Base-by-base conservation (phyloP, 2,329 filamentous ascomycete genomes). In the Alternaria alternata region DNA sequence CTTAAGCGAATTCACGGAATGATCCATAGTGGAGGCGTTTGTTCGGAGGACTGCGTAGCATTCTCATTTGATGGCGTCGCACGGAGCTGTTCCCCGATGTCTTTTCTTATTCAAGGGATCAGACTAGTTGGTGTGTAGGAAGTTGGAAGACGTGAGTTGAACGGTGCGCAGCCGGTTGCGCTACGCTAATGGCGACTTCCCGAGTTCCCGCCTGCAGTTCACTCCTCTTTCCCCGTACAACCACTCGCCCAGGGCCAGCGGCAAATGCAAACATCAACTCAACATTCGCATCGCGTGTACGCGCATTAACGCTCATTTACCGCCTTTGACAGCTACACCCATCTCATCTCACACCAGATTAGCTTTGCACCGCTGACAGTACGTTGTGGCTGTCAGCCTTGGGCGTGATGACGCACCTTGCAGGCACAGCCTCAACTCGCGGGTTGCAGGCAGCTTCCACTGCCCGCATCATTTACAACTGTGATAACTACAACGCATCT, bases 271-370 rank as follows among this genome's bases (percentile, higher is more conserved):
- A 49, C 32, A 26, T 38, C 30, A 36, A 36, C 30, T 36, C 46
- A 38, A 49, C 30, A 49, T 49, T 32, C 16, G 18, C 32, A 26
- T 38, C 3, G 14, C 30, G 5, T 38, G 22, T n/a, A 49, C 24
- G 46, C 46, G 46, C 46, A 49, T 49, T n/a, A 49, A 49, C 46
- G 49, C 11, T 41, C 49, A 51, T 28, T 51, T 51, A 30, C 34
- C 36, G 20, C 22, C 49, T 41, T 51, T 28, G 36, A 38, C 34
- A 18, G 7, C 24, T 28, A 22, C 38, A 39, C 20, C 14, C 36
- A n/a, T 26, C 32, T 34, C 22, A 38, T 36, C 14, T n/a, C 16
- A 49, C 46, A 3, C 7, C 20, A 38, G 16, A 8, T 32, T 7
- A 11, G 32, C 30, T n/a, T n/a, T 12, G 32, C 16, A 22, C 36